phyloP scores from a whole-genome alignment of 2,329 filamentous ascomycete species.

The Colletotrichum sp. region DNA sequence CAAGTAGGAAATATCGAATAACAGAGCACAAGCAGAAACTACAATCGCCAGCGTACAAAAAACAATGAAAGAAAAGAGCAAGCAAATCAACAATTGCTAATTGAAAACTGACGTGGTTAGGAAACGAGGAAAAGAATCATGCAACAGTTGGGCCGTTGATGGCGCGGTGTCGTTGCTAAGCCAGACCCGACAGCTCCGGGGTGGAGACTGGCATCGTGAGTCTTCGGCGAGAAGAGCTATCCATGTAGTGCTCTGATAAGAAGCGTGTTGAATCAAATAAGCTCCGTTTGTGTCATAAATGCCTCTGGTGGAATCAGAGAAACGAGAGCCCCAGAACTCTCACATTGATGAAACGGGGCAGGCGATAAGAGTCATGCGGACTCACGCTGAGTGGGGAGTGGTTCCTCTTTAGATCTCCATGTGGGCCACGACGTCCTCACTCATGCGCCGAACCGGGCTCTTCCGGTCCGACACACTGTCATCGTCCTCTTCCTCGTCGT shows the following conservation, averaged over 20 bases:
- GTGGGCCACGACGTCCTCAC: slow-evolving; percentile 65
- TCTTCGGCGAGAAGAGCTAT: slow-evolving; percentile 1
- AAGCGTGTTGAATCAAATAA: slow-evolving; percentile 12
- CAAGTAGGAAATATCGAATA: not conserved
- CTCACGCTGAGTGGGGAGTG: slow-evolving; percentile 7
- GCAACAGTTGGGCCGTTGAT: not conserved
- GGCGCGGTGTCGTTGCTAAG: not conserved
- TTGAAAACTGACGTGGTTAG: not conserved
- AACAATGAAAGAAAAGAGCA: not conserved
- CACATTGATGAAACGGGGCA: slow-evolving; percentile 13
- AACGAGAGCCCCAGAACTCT: not conserved
- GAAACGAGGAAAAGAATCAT: not conserved
- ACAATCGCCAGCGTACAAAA: slow-evolving; percentile 4
- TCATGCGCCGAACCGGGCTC: slow-evolving; percentile 59
- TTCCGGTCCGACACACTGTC: slow-evolving; percentile 42
- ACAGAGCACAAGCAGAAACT: not conserved
- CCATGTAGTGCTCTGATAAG: slow-evolving; percentile 6
- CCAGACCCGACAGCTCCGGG: not conserved
- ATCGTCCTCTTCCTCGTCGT: slow-evolving; percentile 49
- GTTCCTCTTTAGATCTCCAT: slow-evolving; percentile 62
- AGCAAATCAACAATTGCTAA: not conserved
- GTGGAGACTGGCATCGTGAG: not conserved
- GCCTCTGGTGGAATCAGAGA: slow-evolving; percentile 1
- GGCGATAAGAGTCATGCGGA: slow-evolving; percentile 3
- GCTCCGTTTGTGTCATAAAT: slow-evolving; percentile 12